These are phyloP conservation scores for Clavaria fumosa DNA, from an alignment of 768 basidiomycete species.

Conservation along the genomic window DNA sequence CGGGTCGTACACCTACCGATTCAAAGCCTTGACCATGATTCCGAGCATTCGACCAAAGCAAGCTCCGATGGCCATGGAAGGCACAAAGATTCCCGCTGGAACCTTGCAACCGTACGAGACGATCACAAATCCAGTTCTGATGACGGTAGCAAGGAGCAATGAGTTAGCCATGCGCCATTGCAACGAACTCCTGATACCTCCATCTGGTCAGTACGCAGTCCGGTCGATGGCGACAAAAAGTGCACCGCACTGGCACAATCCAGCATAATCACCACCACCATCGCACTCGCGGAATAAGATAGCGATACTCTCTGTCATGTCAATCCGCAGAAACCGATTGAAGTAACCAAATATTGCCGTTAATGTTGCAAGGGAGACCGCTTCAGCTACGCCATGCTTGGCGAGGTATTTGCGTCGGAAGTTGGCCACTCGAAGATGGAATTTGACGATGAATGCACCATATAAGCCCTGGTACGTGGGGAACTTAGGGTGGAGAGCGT, in stretches of 20 bases:
- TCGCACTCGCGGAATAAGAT: constrained; percentile 95
- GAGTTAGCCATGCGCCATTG: constrained; percentile 97
- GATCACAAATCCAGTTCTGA: constrained; percentile 75
- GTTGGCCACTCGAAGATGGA: constrained; percentile 88
- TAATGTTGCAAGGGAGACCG: constrained; percentile 68
- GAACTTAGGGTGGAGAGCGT: constrained; percentile 5
- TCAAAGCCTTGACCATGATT: constrained; percentile 87
- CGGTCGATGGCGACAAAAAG: background rate
- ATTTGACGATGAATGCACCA: constrained; percentile 93
- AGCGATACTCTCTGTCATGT: constrained; percentile 95
- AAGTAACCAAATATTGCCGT: constrained; percentile 90
- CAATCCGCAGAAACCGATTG: constrained; percentile 87
- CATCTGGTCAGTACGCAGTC: background rate
- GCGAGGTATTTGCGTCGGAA: constrained; percentile 86
- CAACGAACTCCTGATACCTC: constrained; percentile 62
- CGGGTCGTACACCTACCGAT: constrained; percentile 36
- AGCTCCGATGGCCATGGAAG: constrained; percentile 97
- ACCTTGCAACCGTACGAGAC: constrained; percentile 94
- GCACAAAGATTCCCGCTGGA: constrained; percentile 95
- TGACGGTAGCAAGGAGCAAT: constrained; percentile 77
- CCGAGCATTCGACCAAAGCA: constrained; percentile 96
- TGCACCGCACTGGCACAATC: constrained; percentile 75
- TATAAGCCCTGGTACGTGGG: constrained; percentile 63
- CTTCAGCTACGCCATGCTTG: constrained; percentile 77
- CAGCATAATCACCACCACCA: constrained; percentile 74